Base-by-base conservation (phyloP, 768 basidiomycete species). In the Scleroderma citrinum region DNA sequence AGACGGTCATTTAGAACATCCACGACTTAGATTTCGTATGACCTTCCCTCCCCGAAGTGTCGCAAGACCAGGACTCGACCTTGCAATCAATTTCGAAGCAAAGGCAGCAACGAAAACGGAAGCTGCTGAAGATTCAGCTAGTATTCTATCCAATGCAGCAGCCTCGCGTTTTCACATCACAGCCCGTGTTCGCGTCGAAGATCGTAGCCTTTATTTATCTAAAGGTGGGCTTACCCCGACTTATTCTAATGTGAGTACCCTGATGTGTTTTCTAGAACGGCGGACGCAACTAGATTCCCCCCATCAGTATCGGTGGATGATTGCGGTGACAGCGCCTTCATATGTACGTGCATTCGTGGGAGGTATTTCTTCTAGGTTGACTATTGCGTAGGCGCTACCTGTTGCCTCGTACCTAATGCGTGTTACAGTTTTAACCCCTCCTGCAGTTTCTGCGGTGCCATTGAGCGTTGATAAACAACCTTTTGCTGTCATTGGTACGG, bases 281-380 rank as follows among this genome's bases (percentile, higher is more conserved):
- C 69, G 72, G 17, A 47, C 56, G 8, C 46, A 50, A 47, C 29
- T 52, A 29, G 31, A 58, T 45, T 43, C 53, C 52, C 35, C 62
- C 58, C 55, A 75, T 54, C 60, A 74, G 3, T 76, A 77, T 56
- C 65, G 69, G n/a, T 80, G 76, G 76, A 69, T 72, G 56, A 51
- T 78, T 7, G 59, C 59, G 12, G 64, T 76, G 7, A 67, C 67
- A 1, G 65, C 77, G 13, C 76, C 77, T 5, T 74, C 73, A 26
- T 77, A 77, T 54, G 76, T 77, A 43, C 30, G 76, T 65, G 14
- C 20, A 14, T 19, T 48, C 17, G 40, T 44, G 17, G 35, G 14
- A 35, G 14, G 45, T 44, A n/a, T 42, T 35, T 48, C 36, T 30
- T 24, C 44, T 8, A 47, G 23, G n/a, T 4, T 37, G 21, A n/a